Conservation (phyloP, 108 stramenopile species). For the Cyclotella sp. region DNA sequence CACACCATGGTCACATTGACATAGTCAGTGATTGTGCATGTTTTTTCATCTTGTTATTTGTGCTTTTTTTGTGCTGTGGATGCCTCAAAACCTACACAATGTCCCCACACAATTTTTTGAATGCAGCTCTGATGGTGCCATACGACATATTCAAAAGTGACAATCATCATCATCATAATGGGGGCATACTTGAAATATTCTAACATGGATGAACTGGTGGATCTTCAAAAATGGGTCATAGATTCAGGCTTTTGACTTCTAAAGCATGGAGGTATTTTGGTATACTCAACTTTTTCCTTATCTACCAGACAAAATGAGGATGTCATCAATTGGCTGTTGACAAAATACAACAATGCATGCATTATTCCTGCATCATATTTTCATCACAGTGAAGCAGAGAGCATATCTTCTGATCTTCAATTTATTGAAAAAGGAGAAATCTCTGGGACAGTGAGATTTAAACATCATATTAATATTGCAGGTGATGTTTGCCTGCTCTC, state of each 20-base stretch:
- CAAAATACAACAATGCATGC: constrained; percentile 49
- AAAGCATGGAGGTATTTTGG: constrained; percentile 81
- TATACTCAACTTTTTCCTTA: constrained; percentile 94
- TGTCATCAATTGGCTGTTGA: constrained; percentile 80
- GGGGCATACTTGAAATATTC: constrained; percentile 23
- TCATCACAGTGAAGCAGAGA: neutral
- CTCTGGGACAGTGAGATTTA: constrained; percentile 66
- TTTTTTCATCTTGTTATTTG: no score
- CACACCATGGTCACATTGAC: no score
- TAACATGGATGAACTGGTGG: constrained; percentile 68
- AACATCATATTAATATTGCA: constrained; percentile 24
- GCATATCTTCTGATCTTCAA: neutral
- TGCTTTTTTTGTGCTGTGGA: no score
- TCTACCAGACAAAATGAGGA: constrained; percentile 88
- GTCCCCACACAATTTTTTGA: no score
- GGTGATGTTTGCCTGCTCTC: neutral
- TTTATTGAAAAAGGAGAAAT: constrained; percentile 54
- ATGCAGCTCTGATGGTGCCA: constrained; percentile 93
- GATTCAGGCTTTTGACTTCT: constrained; percentile 80
- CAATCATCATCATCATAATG: constrained; percentile 11
- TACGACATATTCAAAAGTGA: constrained; percentile 70
- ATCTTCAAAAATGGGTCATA: constrained; percentile 79
- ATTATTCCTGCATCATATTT: constrained; percentile 66
- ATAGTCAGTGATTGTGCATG: no score
- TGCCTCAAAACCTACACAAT: no score